Base-by-base conservation (phyloP, 495 filamentous ascomycete species). In the Pseudoneurospora amorphoporcata region DNA sequence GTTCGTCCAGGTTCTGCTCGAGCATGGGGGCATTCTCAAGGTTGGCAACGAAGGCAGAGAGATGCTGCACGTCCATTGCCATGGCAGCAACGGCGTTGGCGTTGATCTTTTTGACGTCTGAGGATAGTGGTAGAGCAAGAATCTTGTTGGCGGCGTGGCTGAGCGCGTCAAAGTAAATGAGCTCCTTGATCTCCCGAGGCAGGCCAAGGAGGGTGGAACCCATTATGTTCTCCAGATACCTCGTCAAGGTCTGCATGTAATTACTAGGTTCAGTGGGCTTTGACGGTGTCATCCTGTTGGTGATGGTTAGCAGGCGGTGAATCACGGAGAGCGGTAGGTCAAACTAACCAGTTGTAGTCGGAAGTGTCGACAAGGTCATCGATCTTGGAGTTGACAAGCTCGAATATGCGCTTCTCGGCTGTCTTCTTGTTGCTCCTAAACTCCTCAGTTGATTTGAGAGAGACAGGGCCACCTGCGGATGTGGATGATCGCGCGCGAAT, bases 361-460 rank as follows among this genome's bases (percentile, higher is more conserved):
- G 95, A 94, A 0, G 93, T 97, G 77, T 96, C 94, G 41, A 99
- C 92, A 37, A 99, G 89, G 78, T 98, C 96, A 76, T 98, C 95
- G 75, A 99, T 98, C 81, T 99, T 99, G 65, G 92, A 96, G 81
- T 98, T 98, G 65, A 99, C 95, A 1, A 99, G 87, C 82, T 98
- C 96, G 78, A 99, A 99, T 69, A 99, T 97, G 17, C 95, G 91
- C 81, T 98, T 97, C 76, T 97, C 94, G 8, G 95, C 95, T 1
- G 92, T 94, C 83, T 97, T 97, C 82, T 97, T 97, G 77, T 97
- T 94, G 72, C 86, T 90, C 68, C 88, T 87, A 79, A 99, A 99
- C 71, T 91, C 87, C 75, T 92, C 90, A 0, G 95, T 98, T 3
- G 95, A 95, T 47, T 84, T 86, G 2, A 99, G 84, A 9, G 87